These are phyloP conservation scores for Gossypium australe DNA, from an alignment of 345 rosid species.

Conservation along the genomic window DNA sequence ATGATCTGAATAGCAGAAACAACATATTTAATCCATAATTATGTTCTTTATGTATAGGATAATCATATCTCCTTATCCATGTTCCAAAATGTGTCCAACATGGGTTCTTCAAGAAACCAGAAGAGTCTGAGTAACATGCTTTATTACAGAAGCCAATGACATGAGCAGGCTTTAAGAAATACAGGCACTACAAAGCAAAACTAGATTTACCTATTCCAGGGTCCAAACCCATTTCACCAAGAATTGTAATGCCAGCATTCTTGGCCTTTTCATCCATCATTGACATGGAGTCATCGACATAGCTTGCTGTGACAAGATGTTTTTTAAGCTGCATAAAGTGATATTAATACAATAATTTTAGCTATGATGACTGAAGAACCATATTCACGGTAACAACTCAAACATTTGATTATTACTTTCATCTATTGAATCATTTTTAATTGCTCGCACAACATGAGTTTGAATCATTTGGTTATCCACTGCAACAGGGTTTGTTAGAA, in stretches of 20 bases:
- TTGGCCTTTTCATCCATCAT: slow-evolving; percentile 64
- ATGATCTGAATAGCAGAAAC: slow-evolving; percentile 56
- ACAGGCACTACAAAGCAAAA: not conserved
- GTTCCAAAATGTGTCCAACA: not conserved
- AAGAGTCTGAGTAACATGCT: not conserved
- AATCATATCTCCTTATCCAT: not conserved
- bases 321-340: slow-evolving; percentile 56
- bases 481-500: no score
- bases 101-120: not conserved
- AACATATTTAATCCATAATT: not conserved
- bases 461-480: no score
- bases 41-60: not conserved
- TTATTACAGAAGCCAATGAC: not conserved
- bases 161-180: not conserved
- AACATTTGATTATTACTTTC: not conserved
- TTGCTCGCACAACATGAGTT: no score
- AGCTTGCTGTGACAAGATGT: slow-evolving; percentile 95
- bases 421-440: no score
- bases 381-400: not conserved
- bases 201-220: slow-evolving; percentile 81
- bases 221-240: slow-evolving; percentile 98
- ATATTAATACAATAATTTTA: not conserved
- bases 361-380: not conserved
- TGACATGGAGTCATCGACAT: slow-evolving; percentile 69
- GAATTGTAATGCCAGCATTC: slow-evolving; percentile 72